phyloP scores from a whole-genome alignment of 2,329 filamentous ascomycete genomes.

The Cryphonectria parasitica region DNA sequence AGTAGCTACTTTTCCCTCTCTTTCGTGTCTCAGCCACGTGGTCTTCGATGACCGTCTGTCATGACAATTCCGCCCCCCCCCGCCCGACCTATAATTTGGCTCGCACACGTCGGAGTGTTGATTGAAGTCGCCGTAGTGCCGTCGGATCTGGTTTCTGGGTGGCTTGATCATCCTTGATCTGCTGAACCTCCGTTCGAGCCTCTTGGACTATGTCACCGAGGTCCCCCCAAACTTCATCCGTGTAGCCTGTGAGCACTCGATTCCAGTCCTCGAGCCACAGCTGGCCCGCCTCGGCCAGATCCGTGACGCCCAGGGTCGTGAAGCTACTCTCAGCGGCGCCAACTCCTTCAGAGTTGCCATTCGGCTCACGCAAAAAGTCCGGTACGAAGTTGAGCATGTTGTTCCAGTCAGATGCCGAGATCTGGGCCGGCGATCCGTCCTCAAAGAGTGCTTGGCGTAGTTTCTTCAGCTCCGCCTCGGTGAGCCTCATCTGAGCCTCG shows the following conservation, averaged over 20 bases:
- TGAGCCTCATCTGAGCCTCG: slow-evolving; percentile 32
- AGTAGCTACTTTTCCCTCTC: not conserved
- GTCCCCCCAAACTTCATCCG: slow-evolving; percentile 72
- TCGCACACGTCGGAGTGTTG: slow-evolving; percentile 46
- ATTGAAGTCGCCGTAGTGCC: slow-evolving; percentile 44
- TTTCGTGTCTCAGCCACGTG: not conserved
- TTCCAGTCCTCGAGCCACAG: slow-evolving; percentile 61
- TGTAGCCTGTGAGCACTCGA: slow-evolving; percentile 59
- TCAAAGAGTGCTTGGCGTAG: slow-evolving; percentile 46
- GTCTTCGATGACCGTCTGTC: not conserved
- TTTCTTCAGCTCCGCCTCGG: slow-evolving; percentile 37
- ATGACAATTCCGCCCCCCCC: slow-evolving; percentile 1
- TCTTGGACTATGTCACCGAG: slow-evolving; percentile 58
- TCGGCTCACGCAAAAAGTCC: slow-evolving; percentile 41
- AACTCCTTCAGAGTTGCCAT: slow-evolving; percentile 27
- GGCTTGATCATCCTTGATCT: slow-evolving; percentile 39
- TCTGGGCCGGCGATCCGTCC: slow-evolving; percentile 28
- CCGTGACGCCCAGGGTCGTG: slow-evolving; percentile 44
- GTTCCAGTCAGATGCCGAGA: slow-evolving; percentile 44
- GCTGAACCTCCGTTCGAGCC: slow-evolving; percentile 59
- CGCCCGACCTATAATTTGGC: slow-evolving; percentile 30
- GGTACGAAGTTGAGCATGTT: slow-evolving; percentile 56
- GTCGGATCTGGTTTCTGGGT: slow-evolving; percentile 36
- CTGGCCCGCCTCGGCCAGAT: slow-evolving; percentile 44
- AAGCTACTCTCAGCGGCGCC: slow-evolving; percentile 32